phyloP scores from a whole-genome alignment of 139 green algal species.

The Auxenochlorella protothecoides region DNA sequence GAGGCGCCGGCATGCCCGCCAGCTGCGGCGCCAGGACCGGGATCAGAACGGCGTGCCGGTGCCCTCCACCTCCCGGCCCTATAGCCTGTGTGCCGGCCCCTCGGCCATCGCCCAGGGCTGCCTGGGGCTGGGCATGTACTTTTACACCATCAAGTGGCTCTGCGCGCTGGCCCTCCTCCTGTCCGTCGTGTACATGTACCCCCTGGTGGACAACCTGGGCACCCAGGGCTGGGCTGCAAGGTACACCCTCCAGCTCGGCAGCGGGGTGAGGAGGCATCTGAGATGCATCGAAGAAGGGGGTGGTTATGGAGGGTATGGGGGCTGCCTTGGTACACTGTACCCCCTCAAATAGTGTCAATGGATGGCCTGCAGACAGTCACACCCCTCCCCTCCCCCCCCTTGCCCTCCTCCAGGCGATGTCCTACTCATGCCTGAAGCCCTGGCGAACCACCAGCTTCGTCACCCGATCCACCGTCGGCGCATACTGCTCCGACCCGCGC shows the following conservation, averaged over 20 bases:
- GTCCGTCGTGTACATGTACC: slow-evolving; percentile 30
- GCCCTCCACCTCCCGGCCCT: slow-evolving; percentile 11
- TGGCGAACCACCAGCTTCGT: slow-evolving; percentile 24
- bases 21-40: slow-evolving; percentile 13
- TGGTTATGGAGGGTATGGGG: neutral
- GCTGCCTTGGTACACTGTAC: too few species aligned
- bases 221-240: slow-evolving; percentile 14
- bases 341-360: too few species aligned
- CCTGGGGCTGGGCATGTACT: slow-evolving; percentile 25
- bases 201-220: slow-evolving; percentile 24
- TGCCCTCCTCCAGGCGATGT: neutral
- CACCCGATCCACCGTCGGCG: slow-evolving; percentile 20
- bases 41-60: slow-evolving; percentile 25
- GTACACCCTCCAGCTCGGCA: slow-evolving; percentile 16
- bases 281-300: too few species aligned
- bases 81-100: slow-evolving; percentile 18
- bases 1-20: slow-evolving; percentile 10
- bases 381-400: neutral
- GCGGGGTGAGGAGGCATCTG: slow-evolving; percentile 4
- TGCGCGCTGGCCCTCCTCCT: slow-evolving; percentile 26
- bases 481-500: slow-evolving; percentile 12
- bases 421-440: slow-evolving; percentile 19
- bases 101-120: slow-evolving; percentile 17
- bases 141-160: slow-evolving; percentile 16
- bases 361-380: neutral